These are phyloP conservation scores for Saccharomycopsis fodiens DNA, from an alignment of 805 yeast species.

Conservation along the genomic window DNA sequence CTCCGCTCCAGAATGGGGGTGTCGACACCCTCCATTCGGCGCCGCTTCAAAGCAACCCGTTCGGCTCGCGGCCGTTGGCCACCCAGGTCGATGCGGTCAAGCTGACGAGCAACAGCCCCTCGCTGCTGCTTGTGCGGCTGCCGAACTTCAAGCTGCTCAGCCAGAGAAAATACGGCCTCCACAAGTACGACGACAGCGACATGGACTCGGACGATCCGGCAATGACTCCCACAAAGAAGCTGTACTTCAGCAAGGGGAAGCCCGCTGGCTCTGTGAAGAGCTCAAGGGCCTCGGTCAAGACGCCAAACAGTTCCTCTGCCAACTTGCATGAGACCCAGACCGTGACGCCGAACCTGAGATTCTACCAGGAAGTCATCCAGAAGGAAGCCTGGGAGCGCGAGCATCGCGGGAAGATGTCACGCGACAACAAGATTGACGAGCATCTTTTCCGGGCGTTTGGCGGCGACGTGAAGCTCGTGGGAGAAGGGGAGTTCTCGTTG, in stretches of 20 bases:
- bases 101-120: background rate
- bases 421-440: conserved; percentile 7
- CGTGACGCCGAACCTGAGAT: conserved; percentile 13
- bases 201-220: conserved; percentile 7
- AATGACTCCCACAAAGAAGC: conserved; percentile 6
- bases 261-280: background rate
- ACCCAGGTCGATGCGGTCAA: too few relatives aligned
- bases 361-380: conserved; percentile 1
- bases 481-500: conserved; percentile 82
- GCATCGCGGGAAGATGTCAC: background rate
- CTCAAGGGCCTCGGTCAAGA: background rate
- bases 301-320: conserved; percentile 14
- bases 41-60: too few relatives aligned
- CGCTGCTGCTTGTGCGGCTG: conserved; percentile 10
- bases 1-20: background rate
- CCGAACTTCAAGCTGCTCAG: background rate
- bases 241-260: background rate
- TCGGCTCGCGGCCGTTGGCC: too few relatives aligned
- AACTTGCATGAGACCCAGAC: conserved; percentile 8
- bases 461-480: conserved; percentile 56
- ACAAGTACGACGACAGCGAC: conserved; percentile 2
- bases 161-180: background rate
- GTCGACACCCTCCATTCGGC: too few relatives aligned
- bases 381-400: background rate
- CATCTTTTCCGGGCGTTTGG: conserved; percentile 11